A percentile compares a stretch with the other conserved stretches of the same genome.
These are phyloP conservation scores for Aureobasidium lini DNA, from an alignment of 2,329 filamentous ascomycete genomes.

Conservation along the genomic window DNA sequence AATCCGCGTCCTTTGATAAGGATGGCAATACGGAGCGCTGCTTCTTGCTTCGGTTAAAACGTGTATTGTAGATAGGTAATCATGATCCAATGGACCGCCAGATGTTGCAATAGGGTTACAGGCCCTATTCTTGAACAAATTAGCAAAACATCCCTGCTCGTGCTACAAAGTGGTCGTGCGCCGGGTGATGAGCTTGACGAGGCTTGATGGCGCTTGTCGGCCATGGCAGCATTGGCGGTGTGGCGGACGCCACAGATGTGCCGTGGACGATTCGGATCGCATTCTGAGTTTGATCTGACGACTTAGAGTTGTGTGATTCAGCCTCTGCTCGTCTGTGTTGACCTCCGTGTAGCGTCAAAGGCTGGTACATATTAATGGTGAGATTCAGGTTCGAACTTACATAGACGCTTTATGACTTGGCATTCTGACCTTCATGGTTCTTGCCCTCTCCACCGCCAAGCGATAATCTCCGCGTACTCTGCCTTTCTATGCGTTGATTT, in stretches of 20 bases:
- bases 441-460: slow-evolving; percentile 3
- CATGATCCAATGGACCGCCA: neutral
- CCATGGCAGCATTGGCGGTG: neutral
- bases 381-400: neutral
- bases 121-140: neutral
- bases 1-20: neutral
- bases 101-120: neutral
- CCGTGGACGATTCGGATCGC: neutral
- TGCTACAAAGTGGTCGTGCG: neutral
- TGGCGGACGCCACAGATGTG: neutral
- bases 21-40: neutral
- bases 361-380: too few relatives aligned
- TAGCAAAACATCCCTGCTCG: neutral
- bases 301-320: neutral
- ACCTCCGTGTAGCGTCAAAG: neutral
- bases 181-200: neutral
- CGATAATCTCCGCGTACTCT: neutral
- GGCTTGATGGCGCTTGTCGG: neutral
- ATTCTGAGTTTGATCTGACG: neutral
- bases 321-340: neutral
- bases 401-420: neutral
- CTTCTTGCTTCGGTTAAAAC: neutral
- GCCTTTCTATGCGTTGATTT: neutral
- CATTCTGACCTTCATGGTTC: neutral
- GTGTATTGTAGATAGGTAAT: neutral